Base-by-base conservation (phyloP, 2,329 filamentous ascomycete species). In the Zymoseptoria tritici region DNA sequence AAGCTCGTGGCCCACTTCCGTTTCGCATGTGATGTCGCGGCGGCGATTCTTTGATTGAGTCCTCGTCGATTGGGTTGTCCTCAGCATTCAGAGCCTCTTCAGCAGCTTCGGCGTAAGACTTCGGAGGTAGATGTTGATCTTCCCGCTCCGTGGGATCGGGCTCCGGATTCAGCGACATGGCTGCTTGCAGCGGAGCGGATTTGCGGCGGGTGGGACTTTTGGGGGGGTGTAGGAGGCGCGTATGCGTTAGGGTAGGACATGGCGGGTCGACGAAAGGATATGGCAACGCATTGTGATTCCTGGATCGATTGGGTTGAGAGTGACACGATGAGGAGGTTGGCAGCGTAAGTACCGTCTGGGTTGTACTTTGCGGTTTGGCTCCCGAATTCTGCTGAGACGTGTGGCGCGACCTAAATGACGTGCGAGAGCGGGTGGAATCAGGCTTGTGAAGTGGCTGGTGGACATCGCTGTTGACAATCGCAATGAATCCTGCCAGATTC, bases 61-160 rank as follows among this genome's bases (percentile, higher is more conserved):
- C 60, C 51, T 66, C 66, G 53, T 67, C 61, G 52, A 66, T 54
- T 4, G 64, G 60, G 7, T 59, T 54, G 22, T 63, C 58, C n/a
- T 62, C 57, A 13, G 61, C 54, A 53, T 62, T 56, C 20, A 62
- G 46, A 57, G 61, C 71, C 71, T 64, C 60, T 51, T 69, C 64
- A 24, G 73, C 73, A 31, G 76, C 76, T 61, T 76, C 76, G 36
- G 74, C 75, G 66, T 76, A 79, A 54, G 74, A 76, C 65, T 78
- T 79, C 61, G 74, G 74, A 19, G 74, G 66, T 36, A 78, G 71
- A 42, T 73, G 60, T 19, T 74, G 71, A 49, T 72, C 68, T 42
- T 72, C 66, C 56, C 76, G 75, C 64, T 75, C 73, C 49, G 72
- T 66, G 13, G 76, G 74, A 60, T 70, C 70, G 22, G 76, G 76